These are phyloP conservation scores for Aspergillus ochraceoroseus DNA, from an alignment of 2,329 filamentous ascomycete genomes.

Conservation along the genomic window DNA sequence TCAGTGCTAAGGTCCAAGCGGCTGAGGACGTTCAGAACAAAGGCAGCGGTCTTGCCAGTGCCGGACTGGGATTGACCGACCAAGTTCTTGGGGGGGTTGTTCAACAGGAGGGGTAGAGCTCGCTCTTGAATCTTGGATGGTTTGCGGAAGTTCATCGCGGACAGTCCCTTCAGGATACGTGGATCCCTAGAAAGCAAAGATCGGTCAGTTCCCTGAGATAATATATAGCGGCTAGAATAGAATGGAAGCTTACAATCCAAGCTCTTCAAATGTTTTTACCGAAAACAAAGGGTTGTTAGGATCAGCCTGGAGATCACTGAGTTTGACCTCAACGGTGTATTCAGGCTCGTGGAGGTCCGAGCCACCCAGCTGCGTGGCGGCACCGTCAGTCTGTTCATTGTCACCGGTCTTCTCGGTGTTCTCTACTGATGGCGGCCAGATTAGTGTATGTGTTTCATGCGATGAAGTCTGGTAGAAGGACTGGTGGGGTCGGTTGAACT, in stretches of 20 bases:
- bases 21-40: constrained; percentile 84
- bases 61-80: constrained; percentile 99
- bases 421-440: constrained; percentile 7
- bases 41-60: constrained; percentile 95
- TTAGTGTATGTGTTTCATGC: constrained; percentile 20
- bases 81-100: constrained; percentile 84
- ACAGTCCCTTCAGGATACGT: constrained; percentile 70
- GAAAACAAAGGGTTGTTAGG: constrained; percentile 84
- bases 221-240: constrained; percentile 8
- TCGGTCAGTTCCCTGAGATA: constrained; percentile 40
- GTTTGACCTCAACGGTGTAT: constrained; percentile 86
- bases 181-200: constrained; percentile 43
- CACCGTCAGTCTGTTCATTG: constrained; percentile 41
- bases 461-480: constrained; percentile 14
- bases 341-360: constrained; percentile 63
- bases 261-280: constrained; percentile 74
- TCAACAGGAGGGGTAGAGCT: constrained; percentile 81
- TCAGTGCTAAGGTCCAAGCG: constrained; percentile 70
- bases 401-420: constrained; percentile 16
- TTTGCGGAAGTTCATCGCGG: constrained; percentile 80
- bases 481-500: constrained; percentile 14
- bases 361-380: constrained; percentile 38
- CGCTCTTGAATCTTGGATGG: constrained; percentile 98
- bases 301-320: constrained; percentile 82
- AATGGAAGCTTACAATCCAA: constrained; percentile 66